A percentile compares a stretch with the other conserved stretches of the same genome.
Conservation (phyloP, 192 early-diverging fungal genomes). For the Geosiphon pyriformis region DNA sequence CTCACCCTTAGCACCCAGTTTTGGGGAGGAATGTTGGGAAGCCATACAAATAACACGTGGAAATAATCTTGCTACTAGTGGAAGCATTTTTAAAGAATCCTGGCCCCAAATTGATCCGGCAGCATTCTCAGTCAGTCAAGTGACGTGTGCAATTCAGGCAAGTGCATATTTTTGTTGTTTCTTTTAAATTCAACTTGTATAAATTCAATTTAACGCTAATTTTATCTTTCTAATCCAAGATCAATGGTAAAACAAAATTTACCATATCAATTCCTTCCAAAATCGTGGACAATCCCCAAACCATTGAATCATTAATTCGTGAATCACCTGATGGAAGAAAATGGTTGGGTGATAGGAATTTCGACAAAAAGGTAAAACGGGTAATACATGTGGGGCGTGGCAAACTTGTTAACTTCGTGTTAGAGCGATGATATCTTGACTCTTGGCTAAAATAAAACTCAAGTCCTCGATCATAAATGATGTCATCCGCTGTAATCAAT, state of each 20-base stretch:
- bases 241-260: slow-evolving; percentile 77
- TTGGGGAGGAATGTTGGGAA: slow-evolving; percentile 75
- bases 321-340: slow-evolving; percentile 40
- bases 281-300: slow-evolving; percentile 29
- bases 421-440: slow-evolving; percentile 29
- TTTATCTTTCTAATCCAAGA: slow-evolving; percentile 40
- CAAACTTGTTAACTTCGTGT: slow-evolving; percentile 73
- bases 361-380: slow-evolving; percentile 38
- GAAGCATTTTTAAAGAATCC: slow-evolving; percentile 45
- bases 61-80: not conserved
- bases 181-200: slow-evolving; percentile 9
- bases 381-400: slow-evolving; percentile 68
- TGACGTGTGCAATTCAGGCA: slow-evolving; percentile 52
- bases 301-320: slow-evolving; percentile 41
- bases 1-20: slow-evolving; percentile 64
- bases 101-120: slow-evolving; percentile 55
- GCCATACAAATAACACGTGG: slow-evolving; percentile 20
- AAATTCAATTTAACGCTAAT: not conserved
- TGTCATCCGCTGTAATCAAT: too few relatives aligned
- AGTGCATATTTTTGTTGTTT: slow-evolving; percentile 22
- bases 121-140: slow-evolving; percentile 44
- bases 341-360: slow-evolving; percentile 47
- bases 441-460: too few relatives aligned
- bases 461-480: too few relatives aligned
- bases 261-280: slow-evolving; percentile 44